Conservation (phyloP, 2,329 filamentous ascomycete genomes). For the Dactylonectria estremocensis region DNA sequence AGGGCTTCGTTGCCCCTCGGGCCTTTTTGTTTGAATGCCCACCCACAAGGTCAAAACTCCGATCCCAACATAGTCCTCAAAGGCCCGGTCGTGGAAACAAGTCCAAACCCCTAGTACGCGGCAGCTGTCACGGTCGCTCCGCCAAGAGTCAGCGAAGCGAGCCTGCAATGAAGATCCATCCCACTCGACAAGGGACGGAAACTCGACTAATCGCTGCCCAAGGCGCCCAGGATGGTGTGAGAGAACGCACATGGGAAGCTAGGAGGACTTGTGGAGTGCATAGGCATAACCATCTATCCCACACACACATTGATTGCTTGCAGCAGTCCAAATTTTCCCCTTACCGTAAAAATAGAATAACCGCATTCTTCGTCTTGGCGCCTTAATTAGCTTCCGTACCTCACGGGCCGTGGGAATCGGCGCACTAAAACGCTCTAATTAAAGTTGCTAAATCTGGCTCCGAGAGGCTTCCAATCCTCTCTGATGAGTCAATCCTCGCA, state of each 20-base stretch:
- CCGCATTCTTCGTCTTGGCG: not conserved
- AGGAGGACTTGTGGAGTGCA: slow-evolving; percentile 7
- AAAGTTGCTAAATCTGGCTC: slow-evolving; percentile 6
- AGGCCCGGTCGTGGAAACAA: too few relatives aligned
- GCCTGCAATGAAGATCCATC: slow-evolving; percentile 14
- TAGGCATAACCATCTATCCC: slow-evolving; percentile 19
- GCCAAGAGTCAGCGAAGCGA: slow-evolving; percentile 1
- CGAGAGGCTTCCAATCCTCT: not conserved
- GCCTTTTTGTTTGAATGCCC: not conserved
- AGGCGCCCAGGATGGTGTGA: not conserved
- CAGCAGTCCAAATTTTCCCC: slow-evolving; percentile 10
- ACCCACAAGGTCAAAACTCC: not conserved
- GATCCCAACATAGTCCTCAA: not conserved
- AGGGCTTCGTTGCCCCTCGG: not conserved
- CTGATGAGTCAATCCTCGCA: slow-evolving; percentile 2
- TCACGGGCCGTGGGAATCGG: not conserved
- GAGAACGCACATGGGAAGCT: not conserved
- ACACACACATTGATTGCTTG: slow-evolving; percentile 20
- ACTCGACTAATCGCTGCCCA: not conserved
- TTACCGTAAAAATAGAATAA: not conserved
- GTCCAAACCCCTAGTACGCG: not conserved
- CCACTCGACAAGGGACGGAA: not conserved
- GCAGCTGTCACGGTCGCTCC: not conserved
- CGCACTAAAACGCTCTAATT: not conserved
- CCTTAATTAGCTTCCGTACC: not conserved